Percentiles rank a stretch among this genome's conserved stretches.
Evolutionary conservation across 1,284 basidiomycete species (phyloP).

Genomic region (Microbotryum intermedium): DNA sequence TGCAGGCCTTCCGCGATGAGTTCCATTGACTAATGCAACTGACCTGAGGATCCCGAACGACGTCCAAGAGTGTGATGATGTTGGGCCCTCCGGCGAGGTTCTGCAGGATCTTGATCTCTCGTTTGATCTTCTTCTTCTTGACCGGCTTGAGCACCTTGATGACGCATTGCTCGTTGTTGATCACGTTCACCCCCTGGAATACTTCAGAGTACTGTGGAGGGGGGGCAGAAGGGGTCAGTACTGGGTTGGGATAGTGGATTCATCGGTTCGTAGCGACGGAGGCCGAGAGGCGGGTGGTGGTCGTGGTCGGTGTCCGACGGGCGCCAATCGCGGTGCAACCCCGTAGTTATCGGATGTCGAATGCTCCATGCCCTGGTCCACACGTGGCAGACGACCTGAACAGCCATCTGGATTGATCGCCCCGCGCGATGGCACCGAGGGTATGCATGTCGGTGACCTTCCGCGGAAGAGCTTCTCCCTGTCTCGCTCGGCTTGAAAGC

Average conservation of each 20-base stretch:
- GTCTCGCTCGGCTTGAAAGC: background rate
- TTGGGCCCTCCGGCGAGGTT: constrained; percentile 92
- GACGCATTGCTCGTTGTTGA: constrained; percentile 89
- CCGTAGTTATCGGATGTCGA: too few relatives aligned
- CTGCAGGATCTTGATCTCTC: constrained; percentile 97
- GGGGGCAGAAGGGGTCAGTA: background rate
- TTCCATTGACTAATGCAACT: constrained; percentile 18
- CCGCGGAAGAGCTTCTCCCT: background rate
- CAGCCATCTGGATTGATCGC: too few relatives aligned
- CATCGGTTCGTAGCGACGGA: background rate
- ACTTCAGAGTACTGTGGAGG: constrained; percentile 73
- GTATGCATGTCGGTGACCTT: background rate
- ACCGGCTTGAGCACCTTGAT: constrained; percentile 99
- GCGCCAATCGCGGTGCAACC: too few relatives aligned
- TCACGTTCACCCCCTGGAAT: constrained; percentile 92
- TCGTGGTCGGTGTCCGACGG: too few relatives aligned
- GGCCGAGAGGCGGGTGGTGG: background rate
- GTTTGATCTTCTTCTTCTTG: constrained; percentile 99
- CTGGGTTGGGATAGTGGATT: too few relatives aligned
- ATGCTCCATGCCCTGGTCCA: too few relatives aligned
- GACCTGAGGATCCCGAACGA: constrained; percentile 71
- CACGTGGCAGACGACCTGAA: too few relatives aligned
- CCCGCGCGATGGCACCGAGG: too few relatives aligned
- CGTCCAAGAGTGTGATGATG: constrained; percentile 78
- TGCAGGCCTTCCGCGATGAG: background rate